phyloP scores from a whole-genome alignment of 1,284 basidiomycete genomes.

The Microbotryum intermedium region DNA sequence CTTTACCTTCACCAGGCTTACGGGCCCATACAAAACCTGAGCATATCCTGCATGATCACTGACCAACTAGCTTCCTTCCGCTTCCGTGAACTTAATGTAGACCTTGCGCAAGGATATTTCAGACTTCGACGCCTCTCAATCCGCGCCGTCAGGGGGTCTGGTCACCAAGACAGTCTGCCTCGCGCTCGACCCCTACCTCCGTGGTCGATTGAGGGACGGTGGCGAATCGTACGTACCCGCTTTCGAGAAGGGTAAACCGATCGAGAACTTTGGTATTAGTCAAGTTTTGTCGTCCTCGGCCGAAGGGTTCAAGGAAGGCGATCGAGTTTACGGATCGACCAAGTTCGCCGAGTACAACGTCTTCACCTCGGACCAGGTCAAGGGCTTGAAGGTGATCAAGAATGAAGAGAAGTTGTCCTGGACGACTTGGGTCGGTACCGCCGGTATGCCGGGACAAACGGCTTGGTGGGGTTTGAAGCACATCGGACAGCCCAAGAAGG shows the following conservation, averaged over 20 bases:
- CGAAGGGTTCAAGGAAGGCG: constrained; percentile 14
- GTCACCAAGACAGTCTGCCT: constrained; percentile 48
- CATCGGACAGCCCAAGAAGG: constrained; percentile 59
- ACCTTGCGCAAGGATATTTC: too few species aligned
- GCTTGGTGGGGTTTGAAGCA: constrained; percentile 13
- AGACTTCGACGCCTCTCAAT: constrained; percentile 45
- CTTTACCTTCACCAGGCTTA: too few species aligned
- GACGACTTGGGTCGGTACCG: constrained; percentile 45
- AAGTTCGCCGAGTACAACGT: constrained; percentile 19
- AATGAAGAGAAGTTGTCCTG: constrained; percentile 25
- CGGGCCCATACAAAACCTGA: too few species aligned
- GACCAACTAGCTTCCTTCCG: too few species aligned
- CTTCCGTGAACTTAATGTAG: too few species aligned
- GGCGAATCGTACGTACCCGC: constrained; percentile 13
- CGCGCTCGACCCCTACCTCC: constrained; percentile 31
- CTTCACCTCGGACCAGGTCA: constrained; percentile 4
- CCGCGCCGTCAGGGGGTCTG: constrained; percentile 47
- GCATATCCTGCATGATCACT: too few species aligned
- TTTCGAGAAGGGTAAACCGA: constrained; percentile 21
- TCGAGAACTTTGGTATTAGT: constrained; percentile 24
- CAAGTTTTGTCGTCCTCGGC: constrained; percentile 25
- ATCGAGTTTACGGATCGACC: constrained; percentile 16
- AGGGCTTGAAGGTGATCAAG: constrained; percentile 12
- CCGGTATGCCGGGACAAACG: constrained; percentile 24
- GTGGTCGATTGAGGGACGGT: background rate